Conservation (phyloP, 2,329 filamentous ascomycete genomes). For the Penicillium decumbens region DNA sequence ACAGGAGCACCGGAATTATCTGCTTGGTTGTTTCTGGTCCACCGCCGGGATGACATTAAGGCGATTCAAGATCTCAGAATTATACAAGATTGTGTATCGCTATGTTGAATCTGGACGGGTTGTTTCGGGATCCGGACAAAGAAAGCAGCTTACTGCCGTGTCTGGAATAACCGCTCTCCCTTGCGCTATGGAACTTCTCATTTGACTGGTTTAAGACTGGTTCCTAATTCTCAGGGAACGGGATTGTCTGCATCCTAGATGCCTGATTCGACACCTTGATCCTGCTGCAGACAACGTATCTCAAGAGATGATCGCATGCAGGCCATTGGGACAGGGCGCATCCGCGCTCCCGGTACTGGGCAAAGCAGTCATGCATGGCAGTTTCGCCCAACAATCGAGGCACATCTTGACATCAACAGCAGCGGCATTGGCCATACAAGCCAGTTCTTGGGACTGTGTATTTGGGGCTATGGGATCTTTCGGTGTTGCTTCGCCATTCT, state of each 20-base stretch:
- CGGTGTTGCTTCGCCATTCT: constrained; percentile 43
- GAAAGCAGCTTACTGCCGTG: background rate
- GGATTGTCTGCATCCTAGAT: constrained; percentile 31
- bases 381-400: constrained; percentile 35
- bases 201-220: constrained; percentile 32
- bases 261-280: constrained; percentile 30
- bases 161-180: constrained; percentile 9
- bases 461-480: constrained; percentile 41
- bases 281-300: constrained; percentile 28
- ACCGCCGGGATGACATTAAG: background rate
- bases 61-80: background rate
- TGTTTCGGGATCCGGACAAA: background rate
- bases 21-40: background rate
- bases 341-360: constrained; percentile 41
- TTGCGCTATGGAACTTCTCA: constrained; percentile 32
- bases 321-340: constrained; percentile 39
- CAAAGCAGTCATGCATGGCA: constrained; percentile 26
- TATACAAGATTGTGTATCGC: background rate
- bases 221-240: constrained; percentile 37
- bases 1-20: too few relatives aligned
- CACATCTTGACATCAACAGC: constrained; percentile 33
- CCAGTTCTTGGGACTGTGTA: constrained; percentile 36
- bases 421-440: constrained; percentile 33
- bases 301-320: constrained; percentile 42
- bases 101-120: background rate